phyloP scores from a whole-genome alignment of 768 basidiomycete species.

The Lentinus tigrinus region DNA sequence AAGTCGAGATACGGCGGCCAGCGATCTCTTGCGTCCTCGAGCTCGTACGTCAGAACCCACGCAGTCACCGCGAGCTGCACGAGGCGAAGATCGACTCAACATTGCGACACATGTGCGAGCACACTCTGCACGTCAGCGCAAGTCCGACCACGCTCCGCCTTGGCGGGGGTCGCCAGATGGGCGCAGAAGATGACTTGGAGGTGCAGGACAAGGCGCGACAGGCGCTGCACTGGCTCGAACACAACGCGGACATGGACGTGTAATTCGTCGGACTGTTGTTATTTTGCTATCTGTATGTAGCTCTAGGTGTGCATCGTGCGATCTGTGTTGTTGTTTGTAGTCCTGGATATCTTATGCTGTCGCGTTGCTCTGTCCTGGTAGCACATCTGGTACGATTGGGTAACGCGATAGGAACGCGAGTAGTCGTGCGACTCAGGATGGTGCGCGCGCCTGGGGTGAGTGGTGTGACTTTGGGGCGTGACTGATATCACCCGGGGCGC shows the following conservation, averaged over 20 bases:
- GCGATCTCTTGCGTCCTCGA: conserved; percentile 59
- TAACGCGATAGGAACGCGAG: neutral
- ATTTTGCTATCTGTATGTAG: conserved; percentile 4
- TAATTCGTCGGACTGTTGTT: neutral
- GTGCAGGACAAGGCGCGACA: conserved; percentile 54
- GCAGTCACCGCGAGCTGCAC: conserved; percentile 37
- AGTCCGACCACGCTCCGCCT: conserved; percentile 30
- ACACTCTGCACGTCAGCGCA: conserved; percentile 27
- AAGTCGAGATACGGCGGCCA: conserved; percentile 56
- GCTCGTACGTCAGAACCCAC: conserved; percentile 45
- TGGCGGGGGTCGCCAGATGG: conserved; percentile 33
- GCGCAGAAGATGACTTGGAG: conserved; percentile 59
- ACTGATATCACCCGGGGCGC: conserved; percentile 24
- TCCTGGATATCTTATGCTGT: neutral
- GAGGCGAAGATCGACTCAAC: conserved; percentile 47
- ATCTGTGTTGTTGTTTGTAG: neutral
- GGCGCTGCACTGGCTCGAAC: conserved; percentile 52
- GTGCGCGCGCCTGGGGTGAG: neutral
- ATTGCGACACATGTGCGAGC: conserved; percentile 43
- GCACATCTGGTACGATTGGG: too few species aligned
- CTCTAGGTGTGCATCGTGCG: too few species aligned
- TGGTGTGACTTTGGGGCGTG: conserved; percentile 25
- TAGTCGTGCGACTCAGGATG: conserved; percentile 3
- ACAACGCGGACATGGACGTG: conserved; percentile 11
- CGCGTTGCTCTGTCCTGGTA: too few species aligned